Conservation (phyloP, 805 yeast species). For the Kazachstania taianensis region DNA sequence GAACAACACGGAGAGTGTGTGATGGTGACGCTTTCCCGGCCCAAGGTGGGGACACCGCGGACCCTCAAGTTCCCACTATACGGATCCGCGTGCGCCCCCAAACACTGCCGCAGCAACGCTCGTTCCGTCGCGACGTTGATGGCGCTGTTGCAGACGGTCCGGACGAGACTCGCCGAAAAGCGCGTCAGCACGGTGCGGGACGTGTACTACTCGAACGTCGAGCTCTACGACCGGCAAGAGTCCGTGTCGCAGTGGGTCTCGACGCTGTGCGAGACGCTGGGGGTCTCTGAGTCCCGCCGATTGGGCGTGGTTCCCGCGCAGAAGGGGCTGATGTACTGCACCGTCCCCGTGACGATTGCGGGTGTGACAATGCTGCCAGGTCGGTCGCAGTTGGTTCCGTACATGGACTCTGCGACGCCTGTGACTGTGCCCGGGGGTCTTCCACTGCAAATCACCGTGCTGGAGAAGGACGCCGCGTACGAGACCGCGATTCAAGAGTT, state of each 20-base stretch:
- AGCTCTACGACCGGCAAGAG: conserved; percentile 38
- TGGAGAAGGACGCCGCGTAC: conserved; percentile 49
- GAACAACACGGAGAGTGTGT: conserved; percentile 17
- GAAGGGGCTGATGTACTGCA: conserved; percentile 43
- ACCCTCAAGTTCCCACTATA: not conserved
- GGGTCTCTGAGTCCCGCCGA: conserved; percentile 28
- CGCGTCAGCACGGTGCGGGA: conserved; percentile 36
- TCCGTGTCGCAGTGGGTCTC: conserved; percentile 33
- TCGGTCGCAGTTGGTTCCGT: conserved; percentile 33
- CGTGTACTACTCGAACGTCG: conserved; percentile 52
- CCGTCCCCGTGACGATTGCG: conserved; percentile 1
- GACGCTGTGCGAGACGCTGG: no score
- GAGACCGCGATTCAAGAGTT: conserved; percentile 21
- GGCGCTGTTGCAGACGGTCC: conserved; percentile 12
- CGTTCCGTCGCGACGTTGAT: conserved; percentile 10
- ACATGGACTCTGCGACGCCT: conserved; percentile 18
- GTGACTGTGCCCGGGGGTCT: conserved; percentile 3
- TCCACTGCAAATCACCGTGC: conserved; percentile 26
- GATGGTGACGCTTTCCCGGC: not conserved
- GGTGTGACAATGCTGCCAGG: not conserved
- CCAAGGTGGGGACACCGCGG: not conserved
- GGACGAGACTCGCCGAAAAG: conserved; percentile 1
- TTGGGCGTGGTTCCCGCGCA: conserved; percentile 48
- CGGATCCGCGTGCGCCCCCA: not conserved
- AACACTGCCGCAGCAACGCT: not conserved